Conservation (phyloP, 352 stramenopile genomes). For the Phytophthora podocarpi region DNA sequence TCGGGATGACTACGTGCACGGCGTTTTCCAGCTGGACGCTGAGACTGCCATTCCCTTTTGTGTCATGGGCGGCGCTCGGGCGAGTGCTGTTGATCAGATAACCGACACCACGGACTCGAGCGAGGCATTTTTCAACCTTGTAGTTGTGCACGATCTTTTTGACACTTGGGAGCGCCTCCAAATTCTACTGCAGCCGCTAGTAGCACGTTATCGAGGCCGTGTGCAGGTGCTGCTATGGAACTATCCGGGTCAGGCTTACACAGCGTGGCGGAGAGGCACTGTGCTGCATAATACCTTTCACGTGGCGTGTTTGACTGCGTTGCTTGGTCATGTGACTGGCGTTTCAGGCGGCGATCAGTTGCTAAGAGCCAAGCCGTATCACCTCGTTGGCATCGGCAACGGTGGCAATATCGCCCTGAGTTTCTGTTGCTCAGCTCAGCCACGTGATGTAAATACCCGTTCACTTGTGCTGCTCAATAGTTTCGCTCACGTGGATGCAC, state of each 20-base stretch:
- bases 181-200: constrained; percentile 92
- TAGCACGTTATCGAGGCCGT: constrained; percentile 85
- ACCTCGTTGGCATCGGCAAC: constrained; percentile 93
- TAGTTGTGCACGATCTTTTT: constrained; percentile 96
- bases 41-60: constrained; percentile 93
- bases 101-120: constrained; percentile 17
- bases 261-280: constrained; percentile 87
- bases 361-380: constrained; percentile 89
- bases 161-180: constrained; percentile 95
- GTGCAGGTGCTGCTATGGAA: constrained; percentile 95
- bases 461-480: constrained; percentile 91
- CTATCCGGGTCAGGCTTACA: constrained; percentile 96
- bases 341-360: constrained; percentile 24
- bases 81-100: neutral
- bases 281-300: constrained; percentile 95
- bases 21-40: constrained; percentile 91
- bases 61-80: constrained; percentile 65
- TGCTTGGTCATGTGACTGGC: constrained; percentile 60
- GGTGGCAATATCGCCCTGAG: constrained; percentile 88
- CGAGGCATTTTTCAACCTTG: constrained; percentile 92
- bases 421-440: constrained; percentile 67
- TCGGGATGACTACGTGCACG: constrained; percentile 53
- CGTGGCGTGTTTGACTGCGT: constrained; percentile 80
- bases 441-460: constrained; percentile 63
- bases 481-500: constrained; percentile 89